Evolutionary conservation across 1,139 yeast species (phyloP).

Genomic region (Candida mesenterica): DNA sequence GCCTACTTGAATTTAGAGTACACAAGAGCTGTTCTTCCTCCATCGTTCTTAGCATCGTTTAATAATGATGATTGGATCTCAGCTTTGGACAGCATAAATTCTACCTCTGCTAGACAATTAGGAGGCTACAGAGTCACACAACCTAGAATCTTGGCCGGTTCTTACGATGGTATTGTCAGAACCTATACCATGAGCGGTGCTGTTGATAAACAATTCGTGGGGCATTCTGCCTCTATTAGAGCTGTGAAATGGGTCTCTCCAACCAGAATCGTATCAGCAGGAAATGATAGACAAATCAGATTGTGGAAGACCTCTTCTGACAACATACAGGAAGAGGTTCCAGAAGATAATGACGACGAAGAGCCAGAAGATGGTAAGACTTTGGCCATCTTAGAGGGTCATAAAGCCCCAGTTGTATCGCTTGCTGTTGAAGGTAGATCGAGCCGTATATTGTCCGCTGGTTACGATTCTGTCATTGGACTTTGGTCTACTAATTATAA

Average conservation of each 20-base stretch:
- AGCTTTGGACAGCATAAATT: constrained; percentile 55
- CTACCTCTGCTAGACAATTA: constrained; percentile 11
- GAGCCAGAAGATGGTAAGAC: constrained; percentile 60
- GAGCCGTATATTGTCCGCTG: constrained; percentile 73
- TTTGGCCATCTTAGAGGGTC: constrained; percentile 82
- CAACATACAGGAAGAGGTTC: constrained; percentile 31
- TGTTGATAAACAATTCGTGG: constrained; percentile 76
- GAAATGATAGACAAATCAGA: constrained; percentile 85
- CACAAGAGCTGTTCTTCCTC: constrained; percentile 91
- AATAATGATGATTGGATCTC: constrained; percentile 97
- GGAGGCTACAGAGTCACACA: constrained; percentile 11
- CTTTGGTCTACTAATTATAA: constrained; percentile 86
- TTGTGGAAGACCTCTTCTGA: constrained; percentile 69
- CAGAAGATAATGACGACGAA: constrained; percentile 33
- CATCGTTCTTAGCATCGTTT: constrained; percentile 83
- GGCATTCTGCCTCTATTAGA: constrained; percentile 85
- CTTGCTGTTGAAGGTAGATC: constrained; percentile 56
- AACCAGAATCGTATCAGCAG: constrained; percentile 77
- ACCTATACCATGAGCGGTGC: constrained; percentile 85
- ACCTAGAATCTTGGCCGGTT: constrained; percentile 75
- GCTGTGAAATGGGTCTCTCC: constrained; percentile 76
- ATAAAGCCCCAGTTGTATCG: constrained; percentile 81
- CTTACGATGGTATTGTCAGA: constrained; percentile 92
- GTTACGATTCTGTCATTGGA: constrained; percentile 78
- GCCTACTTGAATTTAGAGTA: constrained; percentile 79